These are phyloP conservation scores for Aegilops sharonensis DNA, from an alignment of 176 grass and related monocot genomes.

Conservation along the genomic window DNA sequence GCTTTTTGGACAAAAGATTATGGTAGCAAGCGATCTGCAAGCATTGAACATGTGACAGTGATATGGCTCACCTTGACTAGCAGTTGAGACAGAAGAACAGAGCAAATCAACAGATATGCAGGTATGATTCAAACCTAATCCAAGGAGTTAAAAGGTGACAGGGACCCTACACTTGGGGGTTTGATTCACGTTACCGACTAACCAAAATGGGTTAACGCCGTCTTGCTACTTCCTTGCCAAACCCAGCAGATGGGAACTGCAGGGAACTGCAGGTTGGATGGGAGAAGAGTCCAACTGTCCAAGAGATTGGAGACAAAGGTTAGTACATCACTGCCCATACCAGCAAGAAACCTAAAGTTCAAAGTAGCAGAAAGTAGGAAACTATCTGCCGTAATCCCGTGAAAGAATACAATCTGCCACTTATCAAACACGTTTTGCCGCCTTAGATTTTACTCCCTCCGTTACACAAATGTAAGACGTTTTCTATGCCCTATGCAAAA, in stretches of 20 bases:
- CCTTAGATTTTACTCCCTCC: too few species aligned
- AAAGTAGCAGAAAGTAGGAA: background rate
- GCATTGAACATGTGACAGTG: background rate
- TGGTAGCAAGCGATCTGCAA: background rate
- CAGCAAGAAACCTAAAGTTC: background rate
- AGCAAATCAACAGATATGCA: background rate
- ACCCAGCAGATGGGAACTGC: background rate
- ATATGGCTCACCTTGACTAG: background rate
- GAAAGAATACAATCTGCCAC: background rate
- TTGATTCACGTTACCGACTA: conserved; percentile 11
- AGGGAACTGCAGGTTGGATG: background rate
- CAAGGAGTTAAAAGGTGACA: conserved; percentile 1
- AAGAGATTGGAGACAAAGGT: background rate
- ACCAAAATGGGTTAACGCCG: background rate
- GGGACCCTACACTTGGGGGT: background rate
- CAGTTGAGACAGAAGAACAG: background rate
- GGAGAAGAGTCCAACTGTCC: background rate
- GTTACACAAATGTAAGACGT: too few species aligned
- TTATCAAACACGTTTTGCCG: background rate
- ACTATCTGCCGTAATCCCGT: background rate
- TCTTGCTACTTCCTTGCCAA: conserved; percentile 7
- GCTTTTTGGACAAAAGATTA: background rate
- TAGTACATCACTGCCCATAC: background rate
- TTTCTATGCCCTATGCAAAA: too few species aligned
- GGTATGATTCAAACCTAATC: conserved; percentile 11